Base-by-base conservation (phyloP, 2,329 filamentous ascomycete species). In the Fusarium clavum region DNA sequence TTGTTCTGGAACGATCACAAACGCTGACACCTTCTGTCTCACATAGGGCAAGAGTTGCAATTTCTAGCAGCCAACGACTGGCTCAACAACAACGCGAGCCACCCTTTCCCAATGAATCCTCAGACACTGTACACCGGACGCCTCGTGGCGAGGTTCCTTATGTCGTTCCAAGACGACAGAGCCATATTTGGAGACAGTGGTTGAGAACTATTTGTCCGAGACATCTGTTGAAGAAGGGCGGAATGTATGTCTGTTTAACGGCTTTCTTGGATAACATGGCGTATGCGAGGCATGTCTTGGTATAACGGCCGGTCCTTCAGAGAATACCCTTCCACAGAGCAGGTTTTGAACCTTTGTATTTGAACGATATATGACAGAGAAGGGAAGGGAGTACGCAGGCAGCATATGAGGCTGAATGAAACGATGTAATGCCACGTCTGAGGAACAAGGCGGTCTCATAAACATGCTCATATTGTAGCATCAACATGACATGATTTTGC, bases 151-250 rank as follows among this genome's bases (percentile, higher is more conserved):
- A 84, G 84, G 73, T 88, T 89, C 73, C 71, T 89, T 58, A 77
- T 88, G 24, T 88, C 86, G 0, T 89, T 89, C 70, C 79, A 79
- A 5, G 80, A 86, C 62, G 84, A 86, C 72, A 81, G 80, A 70
- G 80, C 81, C 61, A 81, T 87, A 20, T 85, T 86, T 64, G 84
- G 78, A 20, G 74, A 75, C 43, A 53, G 54, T 58, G 57, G 51
- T 47, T 73, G 47, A 70, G 25, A 43, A 27, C 38, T 38, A 56
- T 72, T 57, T 57, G 63, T 59, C 56, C 57, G 71, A 74, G 71
- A 70, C 69, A 72, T 65, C 38, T 57, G 46, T 49, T 58, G 58
- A 54, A 22, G 54, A 44, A 52, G 29, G 55, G 47, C 29, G 54
- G 44, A 55, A 45, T 53, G 48, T 47, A 44, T 22, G 13, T 22